Evolutionary conservation across 2,329 filamentous ascomycete species (phyloP).

Genomic region (Chaetomium sp.): DNA sequence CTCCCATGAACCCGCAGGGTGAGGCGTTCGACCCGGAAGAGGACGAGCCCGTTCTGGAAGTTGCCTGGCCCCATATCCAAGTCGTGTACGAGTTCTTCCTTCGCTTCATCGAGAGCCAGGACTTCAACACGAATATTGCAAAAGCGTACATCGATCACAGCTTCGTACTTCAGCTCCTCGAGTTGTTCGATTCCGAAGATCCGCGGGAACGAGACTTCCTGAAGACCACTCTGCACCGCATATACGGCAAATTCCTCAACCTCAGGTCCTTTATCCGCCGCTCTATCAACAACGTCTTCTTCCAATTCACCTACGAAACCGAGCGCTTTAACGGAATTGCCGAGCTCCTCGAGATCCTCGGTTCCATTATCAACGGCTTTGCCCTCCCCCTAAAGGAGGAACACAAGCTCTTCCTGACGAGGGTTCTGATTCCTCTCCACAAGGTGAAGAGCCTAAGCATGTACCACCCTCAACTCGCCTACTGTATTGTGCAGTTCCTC

Average conservation of each 20-base stretch:
- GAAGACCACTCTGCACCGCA: slow-evolving; percentile 95
- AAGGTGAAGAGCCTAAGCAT: slow-evolving; percentile 99
- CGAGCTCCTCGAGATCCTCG: slow-evolving; percentile 92
- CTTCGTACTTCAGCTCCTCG: slow-evolving; percentile 94
- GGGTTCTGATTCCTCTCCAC: slow-evolving; percentile 89
- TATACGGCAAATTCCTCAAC: slow-evolving; percentile 99
- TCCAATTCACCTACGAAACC: slow-evolving; percentile 98
- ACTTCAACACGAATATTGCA: slow-evolving; percentile 99
- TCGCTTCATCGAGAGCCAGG: slow-evolving; percentile 97
- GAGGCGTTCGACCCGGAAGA: slow-evolving; percentile 98
- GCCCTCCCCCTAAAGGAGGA: slow-evolving; percentile 96
- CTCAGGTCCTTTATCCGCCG: slow-evolving; percentile 94
- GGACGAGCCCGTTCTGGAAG: slow-evolving; percentile 95
- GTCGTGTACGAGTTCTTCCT: slow-evolving; percentile 99
- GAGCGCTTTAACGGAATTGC: slow-evolving; percentile 98
- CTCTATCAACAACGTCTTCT: slow-evolving; percentile 99
- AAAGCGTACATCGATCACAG: slow-evolving; percentile 98
- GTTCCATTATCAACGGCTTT: slow-evolving; percentile 99
- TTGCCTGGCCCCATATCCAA: slow-evolving; percentile 98
- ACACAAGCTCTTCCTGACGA: slow-evolving; percentile 95
- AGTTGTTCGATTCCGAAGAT: slow-evolving; percentile 97
- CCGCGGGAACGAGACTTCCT: slow-evolving; percentile 95
- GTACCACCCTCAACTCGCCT: slow-evolving; percentile 98
- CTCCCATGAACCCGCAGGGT: slow-evolving; percentile 95
- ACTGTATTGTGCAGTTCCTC: slow-evolving; percentile 98